A percentile compares a stretch with the other conserved stretches of the same genome.
phyloP scores from a whole-genome alignment of 441 rosid genomes.

The Omphalea diandra region DNA sequence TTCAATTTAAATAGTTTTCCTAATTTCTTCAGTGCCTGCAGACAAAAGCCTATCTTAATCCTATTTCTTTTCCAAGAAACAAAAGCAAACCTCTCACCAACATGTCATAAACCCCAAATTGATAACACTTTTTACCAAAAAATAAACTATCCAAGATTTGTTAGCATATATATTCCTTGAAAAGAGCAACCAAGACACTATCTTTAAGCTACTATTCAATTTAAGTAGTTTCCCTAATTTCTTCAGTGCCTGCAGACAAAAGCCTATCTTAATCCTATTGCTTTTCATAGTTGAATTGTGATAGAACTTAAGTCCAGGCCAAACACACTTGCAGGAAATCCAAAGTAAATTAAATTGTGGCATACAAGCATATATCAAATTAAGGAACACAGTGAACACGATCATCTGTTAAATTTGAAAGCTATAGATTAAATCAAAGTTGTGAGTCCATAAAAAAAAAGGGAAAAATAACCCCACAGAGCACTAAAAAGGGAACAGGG shows the following conservation, averaged over 20 bases:
- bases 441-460: neutral
- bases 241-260: neutral
- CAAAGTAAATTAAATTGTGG: neutral
- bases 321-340: neutral
- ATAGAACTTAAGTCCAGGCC: neutral
- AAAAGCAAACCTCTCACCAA: neutral
- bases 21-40: neutral
- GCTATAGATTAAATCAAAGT: neutral
- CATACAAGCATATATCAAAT: neutral
- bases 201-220: neutral
- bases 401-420: neutral
- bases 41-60: neutral
- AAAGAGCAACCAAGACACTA: neutral
- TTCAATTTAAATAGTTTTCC: neutral
- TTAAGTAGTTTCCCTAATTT: neutral
- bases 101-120: neutral
- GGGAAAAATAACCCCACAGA: conserved; percentile 29
- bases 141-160: neutral
- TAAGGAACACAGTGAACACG: neutral
- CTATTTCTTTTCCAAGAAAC: neutral
- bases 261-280: neutral
- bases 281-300: neutral
- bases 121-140: neutral
- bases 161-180: neutral
- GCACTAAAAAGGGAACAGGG: neutral